Conservation (phyloP, 2,329 filamentous ascomycete genomes). For the Xylaria sp. region DNA sequence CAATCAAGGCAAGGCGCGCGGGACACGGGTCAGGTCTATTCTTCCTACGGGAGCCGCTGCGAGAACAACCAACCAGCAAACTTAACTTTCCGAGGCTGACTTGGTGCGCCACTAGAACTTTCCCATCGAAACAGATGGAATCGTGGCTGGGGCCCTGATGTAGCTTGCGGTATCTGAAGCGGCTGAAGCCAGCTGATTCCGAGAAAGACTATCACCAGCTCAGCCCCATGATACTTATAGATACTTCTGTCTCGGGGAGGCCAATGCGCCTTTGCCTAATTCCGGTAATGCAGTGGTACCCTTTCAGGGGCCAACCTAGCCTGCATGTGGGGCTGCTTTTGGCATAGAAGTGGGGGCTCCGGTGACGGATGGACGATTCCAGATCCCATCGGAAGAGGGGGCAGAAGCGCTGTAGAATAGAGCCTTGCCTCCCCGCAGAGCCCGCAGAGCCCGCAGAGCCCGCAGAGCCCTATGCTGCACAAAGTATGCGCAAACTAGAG, state of each 20-base stretch:
- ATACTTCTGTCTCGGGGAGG: slow-evolving; percentile 34
- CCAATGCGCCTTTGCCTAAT: slow-evolving; percentile 30
- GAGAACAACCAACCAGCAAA: slow-evolving; percentile 26
- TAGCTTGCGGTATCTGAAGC: slow-evolving; percentile 40
- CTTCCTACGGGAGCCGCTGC: slow-evolving; percentile 29
- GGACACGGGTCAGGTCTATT: slow-evolving; percentile 8
- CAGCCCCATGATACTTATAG: slow-evolving; percentile 43
- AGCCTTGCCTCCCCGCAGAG: slow-evolving; percentile 5
- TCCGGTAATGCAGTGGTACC: slow-evolving; percentile 38
- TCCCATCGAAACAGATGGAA: slow-evolving; percentile 51
- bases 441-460: neutral
- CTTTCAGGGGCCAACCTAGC: slow-evolving; percentile 11
- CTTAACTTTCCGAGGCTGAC: slow-evolving; percentile 44
- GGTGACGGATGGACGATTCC: slow-evolving; percentile 27
- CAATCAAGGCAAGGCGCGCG: slow-evolving; percentile 33
- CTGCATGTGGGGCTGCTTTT: slow-evolving; percentile 8
- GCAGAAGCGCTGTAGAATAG: neutral
- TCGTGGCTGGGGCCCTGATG: slow-evolving; percentile 46
- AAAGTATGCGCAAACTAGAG: neutral
- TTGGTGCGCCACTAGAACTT: slow-evolving; percentile 46
- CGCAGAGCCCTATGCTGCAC: neutral
- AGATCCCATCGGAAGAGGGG: slow-evolving; percentile 12
- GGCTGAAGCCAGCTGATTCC: slow-evolving; percentile 31
- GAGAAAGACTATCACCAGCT: slow-evolving; percentile 15
- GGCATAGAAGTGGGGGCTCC: slow-evolving; percentile 21